Percentiles rank a stretch among this genome's conserved stretches.
These are phyloP conservation scores for Verticillium tricorpus DNA, from an alignment of 2,329 filamentous ascomycete species.

Conservation along the genomic window DNA sequence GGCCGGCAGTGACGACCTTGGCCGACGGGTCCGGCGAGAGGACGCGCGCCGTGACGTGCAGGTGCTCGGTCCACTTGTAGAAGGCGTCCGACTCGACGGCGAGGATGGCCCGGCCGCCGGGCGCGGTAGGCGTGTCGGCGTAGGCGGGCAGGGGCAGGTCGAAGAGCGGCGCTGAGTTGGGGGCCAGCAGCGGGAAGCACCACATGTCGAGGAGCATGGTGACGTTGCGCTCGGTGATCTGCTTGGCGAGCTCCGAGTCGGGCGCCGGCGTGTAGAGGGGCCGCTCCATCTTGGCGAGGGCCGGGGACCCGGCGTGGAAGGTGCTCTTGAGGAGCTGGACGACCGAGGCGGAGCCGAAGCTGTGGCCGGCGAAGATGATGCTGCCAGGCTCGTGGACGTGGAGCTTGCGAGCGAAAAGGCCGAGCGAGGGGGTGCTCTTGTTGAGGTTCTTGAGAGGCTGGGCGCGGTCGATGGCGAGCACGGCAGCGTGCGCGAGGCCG, in stretches of 20 bases:
- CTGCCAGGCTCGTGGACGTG: slow-evolving; percentile 67
- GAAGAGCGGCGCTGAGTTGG: slow-evolving; percentile 59
- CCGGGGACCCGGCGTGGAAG: slow-evolving; percentile 56
- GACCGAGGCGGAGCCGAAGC: slow-evolving; percentile 71
- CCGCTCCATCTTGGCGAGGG: slow-evolving; percentile 40
- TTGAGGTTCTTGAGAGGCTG: slow-evolving; percentile 48
- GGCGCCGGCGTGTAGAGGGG: slow-evolving; percentile 58
- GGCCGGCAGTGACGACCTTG: slow-evolving; percentile 32
- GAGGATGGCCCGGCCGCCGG: slow-evolving; percentile 57
- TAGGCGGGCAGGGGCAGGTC: slow-evolving; percentile 72
- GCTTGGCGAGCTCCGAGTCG: slow-evolving; percentile 52
- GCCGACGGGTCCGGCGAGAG: slow-evolving; percentile 53
- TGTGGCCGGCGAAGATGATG: slow-evolving; percentile 74
- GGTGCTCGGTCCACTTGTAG: slow-evolving; percentile 70
- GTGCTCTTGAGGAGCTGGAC: slow-evolving; percentile 76
- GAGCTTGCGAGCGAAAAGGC: slow-evolving; percentile 56
- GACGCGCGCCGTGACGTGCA: slow-evolving; percentile 62
- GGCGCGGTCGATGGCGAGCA: slow-evolving; percentile 62
- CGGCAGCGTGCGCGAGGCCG: slow-evolving; percentile 62
- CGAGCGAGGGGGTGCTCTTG: slow-evolving; percentile 42
- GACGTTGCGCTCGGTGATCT: slow-evolving; percentile 64
- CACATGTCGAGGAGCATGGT: slow-evolving; percentile 75
- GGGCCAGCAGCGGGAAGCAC: slow-evolving; percentile 67
- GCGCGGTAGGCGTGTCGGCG: slow-evolving; percentile 40
- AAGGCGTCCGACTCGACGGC: slow-evolving; percentile 74